phyloP scores from a whole-genome alignment of 2,329 filamentous ascomycete genomes.

The Exophiala xenobiotica region DNA sequence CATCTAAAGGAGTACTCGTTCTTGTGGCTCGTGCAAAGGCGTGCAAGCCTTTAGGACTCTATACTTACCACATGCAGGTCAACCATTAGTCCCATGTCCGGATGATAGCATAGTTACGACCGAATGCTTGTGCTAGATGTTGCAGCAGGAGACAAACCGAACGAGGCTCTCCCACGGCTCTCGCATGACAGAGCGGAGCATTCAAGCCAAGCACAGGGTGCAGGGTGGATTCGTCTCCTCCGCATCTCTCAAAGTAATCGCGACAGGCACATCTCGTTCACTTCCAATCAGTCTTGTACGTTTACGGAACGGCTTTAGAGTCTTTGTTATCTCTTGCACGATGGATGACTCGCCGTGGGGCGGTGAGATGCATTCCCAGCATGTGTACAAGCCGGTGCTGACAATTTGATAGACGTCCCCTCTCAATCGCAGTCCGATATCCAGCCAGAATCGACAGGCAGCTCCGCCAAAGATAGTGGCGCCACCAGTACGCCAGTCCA shows the following conservation, averaged over 20 bases:
- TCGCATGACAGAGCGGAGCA: no score
- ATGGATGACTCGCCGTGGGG: conserved; percentile 50
- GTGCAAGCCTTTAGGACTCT: no score
- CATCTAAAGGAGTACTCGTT: background rate
- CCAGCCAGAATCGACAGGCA: conserved; percentile 31
- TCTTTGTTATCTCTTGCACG: background rate
- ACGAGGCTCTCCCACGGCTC: no score
- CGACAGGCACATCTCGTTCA: background rate
- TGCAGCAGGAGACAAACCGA: no score
- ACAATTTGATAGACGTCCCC: conserved; percentile 43
- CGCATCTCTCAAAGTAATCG: background rate
- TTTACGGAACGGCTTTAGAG: background rate
- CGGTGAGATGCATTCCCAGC: conserved; percentile 41
- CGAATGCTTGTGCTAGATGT: background rate
- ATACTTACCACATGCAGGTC: no score
- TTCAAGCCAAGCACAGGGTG: background rate
- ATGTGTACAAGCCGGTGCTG: conserved; percentile 29
- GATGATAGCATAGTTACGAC: no score
- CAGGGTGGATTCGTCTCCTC: background rate
- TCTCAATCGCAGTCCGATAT: conserved; percentile 39
- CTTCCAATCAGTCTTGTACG: background rate
- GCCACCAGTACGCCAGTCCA: conserved; percentile 23
- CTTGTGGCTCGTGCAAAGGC: no score
- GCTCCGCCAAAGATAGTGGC: conserved; percentile 33
- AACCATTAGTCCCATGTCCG: no score